Evolutionary conservation across 2,329 filamentous ascomycete genomes (phyloP), one percentile per base, ranked within the genome.

Genomic region (Cladosporium phlei): DNA sequence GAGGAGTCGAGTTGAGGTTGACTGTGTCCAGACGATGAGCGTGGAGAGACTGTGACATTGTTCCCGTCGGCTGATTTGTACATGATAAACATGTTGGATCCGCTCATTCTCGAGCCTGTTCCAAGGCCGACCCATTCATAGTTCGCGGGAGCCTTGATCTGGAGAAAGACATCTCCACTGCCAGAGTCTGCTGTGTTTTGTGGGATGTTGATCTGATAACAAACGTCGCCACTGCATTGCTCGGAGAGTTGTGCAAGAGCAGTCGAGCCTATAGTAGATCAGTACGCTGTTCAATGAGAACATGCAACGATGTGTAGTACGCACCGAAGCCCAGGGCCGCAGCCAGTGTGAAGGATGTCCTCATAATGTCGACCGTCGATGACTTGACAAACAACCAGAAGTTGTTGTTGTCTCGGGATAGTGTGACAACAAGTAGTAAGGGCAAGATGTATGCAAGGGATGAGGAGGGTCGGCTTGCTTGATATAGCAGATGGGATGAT

Each of bases 21-120:
- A 3, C 44, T 50, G 24, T 77, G 59, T 5, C 74, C 75, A 10
- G 55, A 65, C 7, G 70, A 71, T 5, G 67, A 54, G 30, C 78
- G 66, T 8, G 77, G 73, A 3, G 78, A 80, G 7, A 82, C 53
- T 0, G 79, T 82, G 11, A 82, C 74, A 52, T 79, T 80, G 33
- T 63, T 69, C 20, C 75, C 72, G 28, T 63, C 63, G 29, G 70
- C 64, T 20, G 72, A 69, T n/a, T 74, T 70, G 55, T 82, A 82
- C 5, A 80, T 66, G 33, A 81, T 64, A 57, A 82, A 80, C 37
- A 82, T 80, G 59, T 79, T 79, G 5, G 78, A 61, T 17, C 71
- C 73, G 12, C 60, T 53, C 79, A 82, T 82, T 16, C 59, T 52
- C 2, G 54, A 65, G 20, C 79, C 79, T 58, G 80, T 76, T 6